These are phyloP conservation scores for Sclerotinia minor DNA, from an alignment of 2,329 filamentous ascomycete genomes.

Conservation along the genomic window DNA sequence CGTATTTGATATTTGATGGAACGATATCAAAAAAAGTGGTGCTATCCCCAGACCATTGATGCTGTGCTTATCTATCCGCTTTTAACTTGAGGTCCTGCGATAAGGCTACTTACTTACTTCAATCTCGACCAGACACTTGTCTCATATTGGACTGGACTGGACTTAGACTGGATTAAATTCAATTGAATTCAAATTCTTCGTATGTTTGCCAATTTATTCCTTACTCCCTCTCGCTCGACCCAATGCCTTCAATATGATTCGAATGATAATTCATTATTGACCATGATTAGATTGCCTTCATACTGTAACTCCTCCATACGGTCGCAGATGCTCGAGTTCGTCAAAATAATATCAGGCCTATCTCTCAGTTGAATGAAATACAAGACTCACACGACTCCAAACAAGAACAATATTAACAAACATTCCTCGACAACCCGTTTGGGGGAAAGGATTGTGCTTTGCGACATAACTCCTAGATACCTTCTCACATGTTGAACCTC, in stretches of 20 bases:
- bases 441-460: neutral
- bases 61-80: constrained; percentile 8
- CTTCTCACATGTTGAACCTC: constrained; percentile 18
- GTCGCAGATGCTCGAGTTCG: neutral
- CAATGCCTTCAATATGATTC: no score
- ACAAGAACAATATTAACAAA: neutral
- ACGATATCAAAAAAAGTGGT: neutral
- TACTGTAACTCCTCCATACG: neutral
- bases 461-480: neutral
- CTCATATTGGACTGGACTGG: neutral
- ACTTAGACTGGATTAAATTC: neutral
- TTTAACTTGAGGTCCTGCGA: neutral
- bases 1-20: neutral
- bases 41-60: constrained; percentile 3
- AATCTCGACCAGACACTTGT: neutral
- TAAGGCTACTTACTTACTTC: neutral
- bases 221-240: neutral
- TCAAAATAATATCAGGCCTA: no score
- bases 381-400: constrained; percentile 12
- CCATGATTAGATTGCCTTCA: neutral
- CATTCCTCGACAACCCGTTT: neutral
- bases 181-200: neutral
- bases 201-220: constrained; percentile 3
- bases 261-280: neutral
- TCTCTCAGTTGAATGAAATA: constrained; percentile 2